Base-by-base conservation (phyloP, 2,329 filamentous ascomycete genomes). In the Colletotrichum paranaense region DNA sequence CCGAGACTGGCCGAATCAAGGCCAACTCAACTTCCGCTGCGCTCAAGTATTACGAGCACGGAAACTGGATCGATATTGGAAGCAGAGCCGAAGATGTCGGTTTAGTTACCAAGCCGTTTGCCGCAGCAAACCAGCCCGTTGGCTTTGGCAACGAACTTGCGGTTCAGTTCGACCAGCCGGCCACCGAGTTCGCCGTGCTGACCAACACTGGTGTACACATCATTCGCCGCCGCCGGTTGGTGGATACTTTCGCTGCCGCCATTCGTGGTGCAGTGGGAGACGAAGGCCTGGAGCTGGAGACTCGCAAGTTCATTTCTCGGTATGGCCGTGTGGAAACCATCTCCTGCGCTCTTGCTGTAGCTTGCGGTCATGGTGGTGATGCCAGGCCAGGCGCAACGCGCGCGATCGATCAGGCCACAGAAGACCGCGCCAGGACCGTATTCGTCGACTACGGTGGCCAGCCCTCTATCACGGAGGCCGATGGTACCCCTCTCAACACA, bases 101-200 rank as follows among this genome's bases (percentile, higher is more conserved):
- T 2, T 84, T 95, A 14, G 90, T 95, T 32, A 94, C 93, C 1
- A 88, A 89, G 62, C 90, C 93, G 0, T 96, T 95, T 77, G 88
- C 91, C 19, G 93, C 93, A 11, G 88, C 91, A 0, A 84, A 84
- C 12, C 89, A 90, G 30, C 93, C 94, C 0, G 80, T 91, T 26
- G 96, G 95, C 0, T 98, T 98, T 78, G 95, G 96, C 12, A 99
- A 99, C 77, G 97, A 99, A 83, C 87, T 98, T 68, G 95, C 97
- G 1, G 93, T 97, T n/a, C 97, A 99, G 78, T 99, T 97, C 78
- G 97, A 99, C 78, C 89, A 94, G 73, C 87, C 92, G 0, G 89
- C 93, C 0, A 91, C 93, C 63, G 96, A 99, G 80, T 92, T 98
- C 75, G 97, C 96, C 1, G 91, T 99, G 59, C 88, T 99, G 67